Evolutionary conservation across 2,329 filamentous ascomycete genomes (phyloP), one percentile per base, ranked within the genome.

Genomic region (Macrophomina pseudophaseolina): DNA sequence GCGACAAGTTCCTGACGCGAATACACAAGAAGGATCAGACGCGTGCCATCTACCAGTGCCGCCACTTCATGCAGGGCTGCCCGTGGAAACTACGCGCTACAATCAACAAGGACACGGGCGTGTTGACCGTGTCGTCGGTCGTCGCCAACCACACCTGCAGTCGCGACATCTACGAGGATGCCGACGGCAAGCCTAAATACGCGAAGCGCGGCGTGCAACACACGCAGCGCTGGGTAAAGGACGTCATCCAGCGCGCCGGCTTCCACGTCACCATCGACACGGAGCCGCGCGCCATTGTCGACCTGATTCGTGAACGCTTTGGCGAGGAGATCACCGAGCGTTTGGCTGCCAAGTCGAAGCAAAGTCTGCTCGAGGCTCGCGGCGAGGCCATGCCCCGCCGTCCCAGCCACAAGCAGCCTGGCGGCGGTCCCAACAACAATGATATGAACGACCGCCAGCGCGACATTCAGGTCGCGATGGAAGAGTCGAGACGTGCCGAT

Each of bases 201-300:
- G 64, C 64, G 30, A 68, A 68, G 60, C 67, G 68, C 49, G 68
- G 67, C 32, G 68, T 68, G 7, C 68, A 69, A 51, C 66, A 64
- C 67, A 68, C 68, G 12, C 68, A 69, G 49, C 67, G 68, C 38
- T 69, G 68, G 68, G 68, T 69, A 33, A 58, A 62, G 44, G 68
- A 69, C 48, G 56, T 67, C 35, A 58, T 69, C 40, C 35, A 42
- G 12, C 44, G 68, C 33, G 52, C 51, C 40, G 64, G 59, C 59
- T 67, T 69, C 67, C 38, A 38, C n/a, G 53, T 68, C 35, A 42
- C 64, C 16, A 35, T 58, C 32, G 62, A 65, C 38, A 69, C 68
- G 16, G 67, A 64, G 28, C 52, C 68, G 28, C 62, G 58, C 23
- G 67, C 60, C 16, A 69, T 69, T 33, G 54, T 69, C 38, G 44